Percentiles rank a stretch among this genome's conserved stretches.
Evolutionary conservation across 1,284 basidiomycete species (phyloP).

Genomic region (Trametes versicolor): DNA sequence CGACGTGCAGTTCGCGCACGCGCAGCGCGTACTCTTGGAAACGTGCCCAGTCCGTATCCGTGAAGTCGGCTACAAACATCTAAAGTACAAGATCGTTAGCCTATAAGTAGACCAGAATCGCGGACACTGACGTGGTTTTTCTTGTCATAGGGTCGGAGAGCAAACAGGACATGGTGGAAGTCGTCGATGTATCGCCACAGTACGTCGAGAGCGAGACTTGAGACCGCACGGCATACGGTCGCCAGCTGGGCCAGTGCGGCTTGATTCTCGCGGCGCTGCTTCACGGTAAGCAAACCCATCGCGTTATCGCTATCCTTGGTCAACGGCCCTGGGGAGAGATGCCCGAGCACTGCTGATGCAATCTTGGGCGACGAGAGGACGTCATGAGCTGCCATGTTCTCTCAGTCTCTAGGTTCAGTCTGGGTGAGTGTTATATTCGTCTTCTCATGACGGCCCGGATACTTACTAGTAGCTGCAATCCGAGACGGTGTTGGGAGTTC

Average conservation of each 20-base stretch:
- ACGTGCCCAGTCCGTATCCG: background rate
- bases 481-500: no score
- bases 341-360: background rate
- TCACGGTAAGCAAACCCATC: no score
- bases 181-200: slow-evolving; percentile 22
- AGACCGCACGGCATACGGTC: slow-evolving; percentile 18
- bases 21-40: slow-evolving; percentile 5
- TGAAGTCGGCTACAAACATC: slow-evolving; percentile 9
- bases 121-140: background rate
- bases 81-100: background rate
- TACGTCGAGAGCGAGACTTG: slow-evolving; percentile 15
- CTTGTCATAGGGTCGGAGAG: slow-evolving; percentile 1
- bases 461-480: no score
- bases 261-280: slow-evolving; percentile 6
- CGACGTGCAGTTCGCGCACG: slow-evolving; percentile 7
- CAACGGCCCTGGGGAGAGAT: slow-evolving; percentile 1
- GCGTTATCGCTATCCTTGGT: background rate
- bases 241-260: slow-evolving; percentile 17
- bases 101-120: no score
- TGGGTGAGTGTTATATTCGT: no score
- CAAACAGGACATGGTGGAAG: slow-evolving; percentile 13
- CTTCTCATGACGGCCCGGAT: no score
- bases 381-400: background rate
- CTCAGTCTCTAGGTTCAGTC: background rate
- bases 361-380: background rate